phyloP scores from a whole-genome alignment of 345 rosid genomes.

The Gossypium longicalyx region DNA sequence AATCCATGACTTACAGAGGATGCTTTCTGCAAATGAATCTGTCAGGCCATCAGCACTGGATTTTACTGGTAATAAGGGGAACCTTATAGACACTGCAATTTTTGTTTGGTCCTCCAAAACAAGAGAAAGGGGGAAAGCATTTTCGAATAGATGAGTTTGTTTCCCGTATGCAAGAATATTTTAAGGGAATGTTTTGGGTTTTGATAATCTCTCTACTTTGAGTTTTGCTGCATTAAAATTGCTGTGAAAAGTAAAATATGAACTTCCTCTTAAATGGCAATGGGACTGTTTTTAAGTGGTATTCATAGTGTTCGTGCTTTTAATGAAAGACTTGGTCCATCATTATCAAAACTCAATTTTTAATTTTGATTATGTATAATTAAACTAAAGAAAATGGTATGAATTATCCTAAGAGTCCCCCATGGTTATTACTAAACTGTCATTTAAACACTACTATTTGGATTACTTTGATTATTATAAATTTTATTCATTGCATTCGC shows the following conservation, averaged over 20 bases:
- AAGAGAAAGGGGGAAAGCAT: not conserved
- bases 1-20: constrained; percentile 81
- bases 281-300: no score
- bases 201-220: not conserved
- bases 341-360: not conserved
- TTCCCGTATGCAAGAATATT: not conserved
- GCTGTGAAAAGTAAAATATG: no score
- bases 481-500: constrained; percentile 20
- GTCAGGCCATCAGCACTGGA: constrained; percentile 84
- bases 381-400: constrained; percentile 2
- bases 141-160: not conserved
- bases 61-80: constrained; percentile 62
- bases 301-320: not conserved
- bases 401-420: not conserved
- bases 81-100: not conserved
- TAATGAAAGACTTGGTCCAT: not conserved
- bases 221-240: not conserved
- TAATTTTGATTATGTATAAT: not conserved
- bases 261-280: no score
- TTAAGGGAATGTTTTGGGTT: not conserved
- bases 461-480: constrained; percentile 15
- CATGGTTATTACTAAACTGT: not conserved
- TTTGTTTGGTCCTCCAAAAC: not conserved
- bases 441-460: not conserved
- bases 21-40: constrained; percentile 84